Evolutionary conservation across 1,284 basidiomycete species (phyloP).

Genomic region (Sphaerobolus stellatus): DNA sequence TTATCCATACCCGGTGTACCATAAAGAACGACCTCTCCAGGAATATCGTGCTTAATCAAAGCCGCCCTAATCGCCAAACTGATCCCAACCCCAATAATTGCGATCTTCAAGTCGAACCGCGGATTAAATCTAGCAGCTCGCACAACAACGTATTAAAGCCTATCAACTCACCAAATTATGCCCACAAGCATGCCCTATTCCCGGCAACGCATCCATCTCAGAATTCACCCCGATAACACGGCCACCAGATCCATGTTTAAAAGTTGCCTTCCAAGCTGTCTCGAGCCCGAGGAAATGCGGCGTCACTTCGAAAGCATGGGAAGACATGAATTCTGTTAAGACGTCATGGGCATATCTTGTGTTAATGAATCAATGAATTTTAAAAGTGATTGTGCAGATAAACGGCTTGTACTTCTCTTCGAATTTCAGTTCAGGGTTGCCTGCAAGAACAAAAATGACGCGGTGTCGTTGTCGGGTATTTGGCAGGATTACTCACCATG

Average conservation of each 20-base stretch:
- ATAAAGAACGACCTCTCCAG: conserved; percentile 74
- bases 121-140: too few species aligned
- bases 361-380: conserved; percentile 3
- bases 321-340: conserved; percentile 54
- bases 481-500: conserved; percentile 44
- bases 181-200: conserved; percentile 77
- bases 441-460: conserved; percentile 28
- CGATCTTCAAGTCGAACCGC: conserved; percentile 46
- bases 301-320: conserved; percentile 62
- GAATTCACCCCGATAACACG: conserved; percentile 72
- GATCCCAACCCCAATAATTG: conserved; percentile 75
- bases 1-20: conserved; percentile 72
- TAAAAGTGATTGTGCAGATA: background rate
- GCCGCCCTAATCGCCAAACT: conserved; percentile 71
- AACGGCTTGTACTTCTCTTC: conserved; percentile 39
- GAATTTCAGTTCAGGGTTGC: conserved; percentile 56
- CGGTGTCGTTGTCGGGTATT: background rate
- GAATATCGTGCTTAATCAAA: conserved; percentile 59
- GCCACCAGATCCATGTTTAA: conserved; percentile 56
- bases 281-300: conserved; percentile 60
- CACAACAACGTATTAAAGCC: too few species aligned
- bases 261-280: conserved; percentile 79
- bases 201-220: conserved; percentile 66
- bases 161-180: conserved; percentile 58
- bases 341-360: conserved; percentile 57